These are phyloP conservation scores for Colletotrichum sp. DNA, from an alignment of 2,329 filamentous ascomycete species.

Conservation along the genomic window DNA sequence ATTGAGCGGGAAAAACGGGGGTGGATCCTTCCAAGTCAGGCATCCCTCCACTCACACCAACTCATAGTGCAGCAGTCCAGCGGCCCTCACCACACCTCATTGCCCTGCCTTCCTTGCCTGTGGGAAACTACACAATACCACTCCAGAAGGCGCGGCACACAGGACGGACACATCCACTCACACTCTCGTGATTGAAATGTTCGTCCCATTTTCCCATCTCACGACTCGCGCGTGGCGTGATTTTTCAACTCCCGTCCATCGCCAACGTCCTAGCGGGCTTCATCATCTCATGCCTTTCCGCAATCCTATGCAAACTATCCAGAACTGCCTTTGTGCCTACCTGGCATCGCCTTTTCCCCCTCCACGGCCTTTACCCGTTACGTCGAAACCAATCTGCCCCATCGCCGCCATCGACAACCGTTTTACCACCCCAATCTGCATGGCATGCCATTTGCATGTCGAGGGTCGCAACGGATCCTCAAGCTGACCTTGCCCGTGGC, in stretches of 20 bases:
- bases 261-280: constrained; percentile 6
- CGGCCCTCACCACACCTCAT: neutral
- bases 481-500: neutral
- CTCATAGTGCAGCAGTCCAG: neutral
- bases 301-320: neutral
- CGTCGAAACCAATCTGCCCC: neutral
- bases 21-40: neutral
- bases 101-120: neutral
- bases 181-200: neutral
- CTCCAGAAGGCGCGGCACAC: neutral
- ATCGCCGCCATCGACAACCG: neutral
- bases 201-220: constrained; percentile 13
- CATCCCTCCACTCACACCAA: neutral
- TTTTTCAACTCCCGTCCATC: neutral
- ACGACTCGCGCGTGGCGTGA: constrained; percentile 18
- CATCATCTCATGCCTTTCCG: neutral
- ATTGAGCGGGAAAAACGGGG: constrained; percentile 11
- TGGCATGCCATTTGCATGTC: neutral
- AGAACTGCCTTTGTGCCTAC: neutral
- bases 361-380: neutral
- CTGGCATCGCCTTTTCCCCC: neutral
- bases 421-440: neutral
- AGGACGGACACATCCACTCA: neutral
- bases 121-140: neutral
- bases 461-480: neutral